A percentile compares a stretch with the other conserved stretches of the same genome.
These are phyloP conservation scores for Xerocomus brunneocitrinus DNA, from an alignment of 768 basidiomycete genomes.

Conservation along the genomic window DNA sequence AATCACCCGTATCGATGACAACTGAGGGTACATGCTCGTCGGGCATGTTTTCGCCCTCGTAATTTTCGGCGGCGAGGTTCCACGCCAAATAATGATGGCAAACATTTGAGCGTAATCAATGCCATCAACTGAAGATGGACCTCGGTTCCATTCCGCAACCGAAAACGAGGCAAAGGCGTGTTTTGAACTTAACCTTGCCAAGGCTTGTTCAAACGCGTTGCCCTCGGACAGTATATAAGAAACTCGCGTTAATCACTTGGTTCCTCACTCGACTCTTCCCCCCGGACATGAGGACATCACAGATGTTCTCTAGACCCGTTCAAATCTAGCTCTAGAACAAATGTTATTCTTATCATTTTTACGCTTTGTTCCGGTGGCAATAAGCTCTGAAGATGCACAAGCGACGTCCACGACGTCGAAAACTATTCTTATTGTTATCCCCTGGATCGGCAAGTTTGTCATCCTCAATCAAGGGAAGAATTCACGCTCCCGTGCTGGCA, in stretches of 20 bases:
- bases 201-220: neutral
- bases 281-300: neutral
- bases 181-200: constrained; percentile 17
- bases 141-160: constrained; percentile 16
- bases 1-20: neutral
- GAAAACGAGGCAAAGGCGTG: constrained; percentile 24
- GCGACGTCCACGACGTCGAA: constrained; percentile 4
- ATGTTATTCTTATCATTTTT: neutral
- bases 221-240: neutral
- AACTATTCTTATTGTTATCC: neutral
- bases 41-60: neutral
- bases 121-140: neutral
- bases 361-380: constrained; percentile 16
- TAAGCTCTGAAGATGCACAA: constrained; percentile 12
- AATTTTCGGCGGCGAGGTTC: neutral
- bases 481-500: neutral
- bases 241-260: constrained; percentile 4
- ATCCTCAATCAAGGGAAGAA: neutral
- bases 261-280: neutral
- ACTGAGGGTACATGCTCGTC: neutral
- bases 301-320: neutral
- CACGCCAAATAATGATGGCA: neutral
- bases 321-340: neutral
- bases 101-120: neutral
- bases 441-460: neutral